Conservation (phyloP, 2,329 filamentous ascomycete species). For the Polychaeton citri region DNA sequence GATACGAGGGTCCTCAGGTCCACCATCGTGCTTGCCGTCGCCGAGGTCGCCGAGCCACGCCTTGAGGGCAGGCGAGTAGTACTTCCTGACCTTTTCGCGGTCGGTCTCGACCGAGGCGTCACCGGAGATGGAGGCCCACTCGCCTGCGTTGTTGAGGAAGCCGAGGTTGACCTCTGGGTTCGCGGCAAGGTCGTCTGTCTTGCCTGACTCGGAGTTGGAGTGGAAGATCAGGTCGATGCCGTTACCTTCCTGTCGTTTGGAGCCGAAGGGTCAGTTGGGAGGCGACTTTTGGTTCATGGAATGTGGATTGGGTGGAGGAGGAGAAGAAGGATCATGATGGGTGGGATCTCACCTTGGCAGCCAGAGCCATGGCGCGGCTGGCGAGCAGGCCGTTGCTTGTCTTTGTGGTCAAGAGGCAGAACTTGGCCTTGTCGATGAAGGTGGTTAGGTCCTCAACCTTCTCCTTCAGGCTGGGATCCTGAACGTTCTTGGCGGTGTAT, state of each 20-base stretch:
- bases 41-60: conserved; percentile 79
- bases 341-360: conserved; percentile 48
- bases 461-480: conserved; percentile 56
- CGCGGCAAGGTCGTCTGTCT: conserved; percentile 64
- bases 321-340: background rate
- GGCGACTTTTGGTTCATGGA: background rate
- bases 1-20: conserved; percentile 68
- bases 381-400: conserved; percentile 53
- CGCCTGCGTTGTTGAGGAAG: conserved; percentile 56
- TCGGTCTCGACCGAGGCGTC: conserved; percentile 57
- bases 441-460: conserved; percentile 62
- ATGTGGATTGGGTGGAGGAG: background rate
- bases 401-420: conserved; percentile 78
- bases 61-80: conserved; percentile 62
- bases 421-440: conserved; percentile 64
- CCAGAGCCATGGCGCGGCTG: conserved; percentile 77
- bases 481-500: conserved; percentile 64
- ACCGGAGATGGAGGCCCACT: conserved; percentile 82
- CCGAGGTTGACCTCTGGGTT: conserved; percentile 68
- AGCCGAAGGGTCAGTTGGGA: background rate
- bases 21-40: conserved; percentile 71
- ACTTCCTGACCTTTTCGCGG: conserved; percentile 53
- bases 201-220: conserved; percentile 80
- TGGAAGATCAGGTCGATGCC: conserved; percentile 79
- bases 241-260: conserved; percentile 49